These are phyloP conservation scores for Citrus glauca DNA, from an alignment of 345 rosid species.

Conservation along the genomic window DNA sequence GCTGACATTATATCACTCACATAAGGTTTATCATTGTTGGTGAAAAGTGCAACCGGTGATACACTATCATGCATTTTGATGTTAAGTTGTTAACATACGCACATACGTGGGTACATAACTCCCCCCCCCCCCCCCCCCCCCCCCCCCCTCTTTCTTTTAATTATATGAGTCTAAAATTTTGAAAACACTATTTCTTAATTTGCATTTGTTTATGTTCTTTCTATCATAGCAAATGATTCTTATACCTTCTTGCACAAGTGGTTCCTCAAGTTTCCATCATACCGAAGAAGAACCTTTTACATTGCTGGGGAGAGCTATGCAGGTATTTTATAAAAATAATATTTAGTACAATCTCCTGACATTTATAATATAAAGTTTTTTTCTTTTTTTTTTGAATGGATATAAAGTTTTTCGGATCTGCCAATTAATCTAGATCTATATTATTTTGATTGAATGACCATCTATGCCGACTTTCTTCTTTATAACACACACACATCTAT, in stretches of 20 bases:
- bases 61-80: background rate
- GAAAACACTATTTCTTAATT: background rate
- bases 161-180: conserved; percentile 8
- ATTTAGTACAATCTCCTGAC: too few relatives aligned
- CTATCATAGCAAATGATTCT: conserved; percentile 61
- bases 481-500: background rate
- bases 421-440: background rate
- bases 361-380: too few relatives aligned
- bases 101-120: too few relatives aligned
- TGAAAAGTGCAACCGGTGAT: background rate
- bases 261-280: conserved; percentile 75
- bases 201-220: conserved; percentile 4
- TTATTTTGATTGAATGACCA: background rate
- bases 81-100: background rate
- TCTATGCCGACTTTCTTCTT: background rate
- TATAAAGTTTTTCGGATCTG: too few relatives aligned
- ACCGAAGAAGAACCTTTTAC: conserved; percentile 48
- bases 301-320: conserved; percentile 98
- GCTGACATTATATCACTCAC: background rate
- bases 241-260: conserved; percentile 69
- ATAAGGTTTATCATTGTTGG: background rate
- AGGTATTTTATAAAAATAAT: conserved; percentile 33
- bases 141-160: background rate
- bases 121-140: rapidly evolving
- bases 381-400: too few relatives aligned